These are phyloP conservation scores for Diaporthe batatas DNA, from an alignment of 2,329 filamentous ascomycete species.

Conservation along the genomic window DNA sequence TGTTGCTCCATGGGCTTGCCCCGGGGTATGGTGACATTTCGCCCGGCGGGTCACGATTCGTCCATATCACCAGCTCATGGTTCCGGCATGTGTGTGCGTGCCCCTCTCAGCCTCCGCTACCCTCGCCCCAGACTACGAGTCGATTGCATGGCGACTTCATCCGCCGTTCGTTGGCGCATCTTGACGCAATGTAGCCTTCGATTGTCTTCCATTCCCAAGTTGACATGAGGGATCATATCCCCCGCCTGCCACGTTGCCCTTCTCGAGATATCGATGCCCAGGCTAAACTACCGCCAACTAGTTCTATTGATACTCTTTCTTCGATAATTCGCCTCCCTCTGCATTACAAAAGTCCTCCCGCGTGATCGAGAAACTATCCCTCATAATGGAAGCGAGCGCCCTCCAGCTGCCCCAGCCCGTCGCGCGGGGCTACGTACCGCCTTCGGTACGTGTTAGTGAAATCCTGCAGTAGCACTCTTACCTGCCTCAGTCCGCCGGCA, in stretches of 20 bases:
- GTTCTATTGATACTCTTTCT: background rate
- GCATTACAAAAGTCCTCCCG: slow-evolving; percentile 17
- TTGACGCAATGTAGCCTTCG: background rate
- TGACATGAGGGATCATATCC: background rate
- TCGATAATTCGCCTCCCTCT: background rate
- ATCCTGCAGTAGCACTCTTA: slow-evolving; percentile 89
- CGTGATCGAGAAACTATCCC: slow-evolving; percentile 55
- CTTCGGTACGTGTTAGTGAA: slow-evolving; percentile 96
- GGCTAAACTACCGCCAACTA: background rate
- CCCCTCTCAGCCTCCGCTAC: background rate
- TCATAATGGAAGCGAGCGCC: slow-evolving; percentile 88
- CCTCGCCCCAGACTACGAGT: background rate
- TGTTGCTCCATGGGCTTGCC: background rate
- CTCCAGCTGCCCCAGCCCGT: slow-evolving; percentile 89
- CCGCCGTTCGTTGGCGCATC: background rate
- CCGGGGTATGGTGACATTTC: background rate
- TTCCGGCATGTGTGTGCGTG: no score
- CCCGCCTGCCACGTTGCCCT: background rate
- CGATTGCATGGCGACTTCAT: background rate
- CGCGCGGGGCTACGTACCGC: slow-evolving; percentile 93
- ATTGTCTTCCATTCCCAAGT: background rate
- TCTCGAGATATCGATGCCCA: background rate
- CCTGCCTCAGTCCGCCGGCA: slow-evolving; percentile 75
- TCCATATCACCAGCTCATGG: background rate
- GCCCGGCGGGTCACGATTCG: background rate